Evolutionary conservation across 768 basidiomycete species (phyloP), one percentile per base, ranked within the genome.

Genomic region (Kondoa subrosea): DNA sequence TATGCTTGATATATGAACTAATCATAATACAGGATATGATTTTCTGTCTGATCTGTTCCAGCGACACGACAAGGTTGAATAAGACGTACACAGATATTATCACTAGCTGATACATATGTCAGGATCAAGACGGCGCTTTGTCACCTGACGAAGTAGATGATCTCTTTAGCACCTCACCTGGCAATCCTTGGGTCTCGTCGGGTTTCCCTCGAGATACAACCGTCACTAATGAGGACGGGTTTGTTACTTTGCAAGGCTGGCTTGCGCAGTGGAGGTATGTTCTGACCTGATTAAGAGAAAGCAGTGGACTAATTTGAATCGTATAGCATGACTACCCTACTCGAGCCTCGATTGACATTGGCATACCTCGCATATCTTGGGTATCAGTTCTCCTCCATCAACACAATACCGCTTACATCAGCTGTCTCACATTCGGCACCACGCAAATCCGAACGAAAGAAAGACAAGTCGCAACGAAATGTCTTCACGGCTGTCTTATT

Each of bases 41-140:
- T 99, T 97, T 80, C 87, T 97, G 74, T 96, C 93, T 0, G 92
- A 95, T 69, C 84, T 93, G 40, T 99, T 97, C 75, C 88, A 95
- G 77, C 85, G 85, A 2, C 93, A 89, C 76, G 93, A 99, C 80
- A 90, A 93, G 40, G 40, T 50, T 21, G 40, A 21, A 8, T 21
- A 8, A 8, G 40, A 50, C 12, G 40, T n/a, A n/a, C n/a, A 50
- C 40, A 8, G 40, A 21, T 50, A 91, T 85, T 68, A n/a, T 74
- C 67, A 34, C 32, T 66, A 1, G 15, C 31, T 29, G 4, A n/a
- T 25, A 4, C 40, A 15, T 31, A 63, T 4, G 70, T 91, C 40
- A 50, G 89, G 93, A 97, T 76, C 86, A 91, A 78, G 93, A 99
- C 75, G 93, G 93, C 59, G 91, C 92, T 0, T 76, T 99, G 61